Conservation (phyloP, 83 land plant genomes). For the Isoetes engelmannii region DNA sequence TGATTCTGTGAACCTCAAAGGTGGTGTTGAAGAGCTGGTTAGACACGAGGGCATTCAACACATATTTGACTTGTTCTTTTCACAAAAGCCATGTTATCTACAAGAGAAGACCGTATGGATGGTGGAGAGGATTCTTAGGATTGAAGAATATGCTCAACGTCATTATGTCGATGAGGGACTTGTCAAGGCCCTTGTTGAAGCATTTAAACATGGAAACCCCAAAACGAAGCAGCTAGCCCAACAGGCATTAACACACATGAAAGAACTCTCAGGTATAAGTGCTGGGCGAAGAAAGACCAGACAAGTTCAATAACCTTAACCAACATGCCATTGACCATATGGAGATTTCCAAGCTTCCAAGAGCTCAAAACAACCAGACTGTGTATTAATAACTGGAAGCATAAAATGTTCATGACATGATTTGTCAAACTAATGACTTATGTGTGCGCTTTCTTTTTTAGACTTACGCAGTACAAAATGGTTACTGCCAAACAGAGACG, state of each 20-base stretch:
- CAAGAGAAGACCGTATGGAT: constrained; percentile 43
- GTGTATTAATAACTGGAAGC: no score
- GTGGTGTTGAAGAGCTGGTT: constrained; percentile 27
- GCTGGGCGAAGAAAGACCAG: constrained; percentile 13
- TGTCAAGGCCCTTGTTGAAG: constrained; percentile 42
- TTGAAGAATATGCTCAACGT: constrained; percentile 25
- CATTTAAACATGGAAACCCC: constrained; percentile 43
- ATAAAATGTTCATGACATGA: no score
- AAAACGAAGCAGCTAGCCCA: constrained; percentile 36
- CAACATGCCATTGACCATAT: no score
- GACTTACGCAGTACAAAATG: no score
- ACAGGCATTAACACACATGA: constrained; percentile 38
- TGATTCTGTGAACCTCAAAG: constrained; percentile 21
- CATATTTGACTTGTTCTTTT: constrained; percentile 26
- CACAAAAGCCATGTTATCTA: constrained; percentile 31
- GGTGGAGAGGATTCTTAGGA: constrained; percentile 41
- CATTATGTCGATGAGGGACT: constrained; percentile 35
- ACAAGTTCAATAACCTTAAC: no score
- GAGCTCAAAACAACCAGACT: no score
- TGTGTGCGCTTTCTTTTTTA: no score
- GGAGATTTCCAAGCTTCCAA: no score
- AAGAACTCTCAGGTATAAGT: constrained; percentile 37
- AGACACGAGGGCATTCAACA: constrained; percentile 19
- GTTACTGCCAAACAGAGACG: no score
- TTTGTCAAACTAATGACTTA: no score